phyloP scores from a whole-genome alignment of 257 asterid genomes.

The Gardenia jasminoides region DNA sequence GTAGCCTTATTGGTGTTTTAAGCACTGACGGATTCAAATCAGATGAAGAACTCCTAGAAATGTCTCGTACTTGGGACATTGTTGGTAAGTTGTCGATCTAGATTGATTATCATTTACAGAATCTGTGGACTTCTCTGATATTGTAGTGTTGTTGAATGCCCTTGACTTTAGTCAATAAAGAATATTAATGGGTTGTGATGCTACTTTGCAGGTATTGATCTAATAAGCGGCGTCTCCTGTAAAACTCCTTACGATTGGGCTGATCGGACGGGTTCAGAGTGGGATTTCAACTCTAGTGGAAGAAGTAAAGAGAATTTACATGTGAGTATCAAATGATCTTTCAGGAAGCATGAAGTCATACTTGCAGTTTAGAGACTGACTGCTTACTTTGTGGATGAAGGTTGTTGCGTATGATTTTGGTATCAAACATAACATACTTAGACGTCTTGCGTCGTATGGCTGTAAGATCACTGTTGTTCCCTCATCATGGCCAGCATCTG shows the following conservation, averaged over 20 bases:
- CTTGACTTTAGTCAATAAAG: background rate
- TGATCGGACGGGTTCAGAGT: conserved; percentile 53
- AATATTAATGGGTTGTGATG: conserved; percentile 1
- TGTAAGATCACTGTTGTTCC: conserved; percentile 94
- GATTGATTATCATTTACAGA: background rate
- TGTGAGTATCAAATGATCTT: conserved; percentile 37
- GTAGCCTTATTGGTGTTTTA: conserved; percentile 93
- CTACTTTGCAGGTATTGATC: conserved; percentile 72
- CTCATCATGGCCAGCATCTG: conserved; percentile 88
- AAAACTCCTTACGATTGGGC: conserved; percentile 82
- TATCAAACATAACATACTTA: conserved; percentile 87
- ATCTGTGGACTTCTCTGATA: background rate
- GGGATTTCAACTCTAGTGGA: conserved; percentile 68
- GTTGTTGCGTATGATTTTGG: conserved; percentile 98
- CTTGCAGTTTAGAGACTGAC: conserved; percentile 15
- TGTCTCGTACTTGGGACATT: conserved; percentile 79
- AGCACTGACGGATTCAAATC: conserved; percentile 77
- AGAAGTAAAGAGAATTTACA: conserved; percentile 47
- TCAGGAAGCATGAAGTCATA: conserved; percentile 1
- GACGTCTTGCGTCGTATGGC: conserved; percentile 87
- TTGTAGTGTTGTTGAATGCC: background rate
- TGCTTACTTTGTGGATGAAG: conserved; percentile 36
- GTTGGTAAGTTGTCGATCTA: conserved; percentile 53
- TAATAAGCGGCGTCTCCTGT: conserved; percentile 86
- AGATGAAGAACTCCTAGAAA: conserved; percentile 72